Evolutionary conservation across 2,329 filamentous ascomycete genomes (phyloP), one percentile per base, ranked within the genome.

Genomic region (Aspergillus aculeatinus): DNA sequence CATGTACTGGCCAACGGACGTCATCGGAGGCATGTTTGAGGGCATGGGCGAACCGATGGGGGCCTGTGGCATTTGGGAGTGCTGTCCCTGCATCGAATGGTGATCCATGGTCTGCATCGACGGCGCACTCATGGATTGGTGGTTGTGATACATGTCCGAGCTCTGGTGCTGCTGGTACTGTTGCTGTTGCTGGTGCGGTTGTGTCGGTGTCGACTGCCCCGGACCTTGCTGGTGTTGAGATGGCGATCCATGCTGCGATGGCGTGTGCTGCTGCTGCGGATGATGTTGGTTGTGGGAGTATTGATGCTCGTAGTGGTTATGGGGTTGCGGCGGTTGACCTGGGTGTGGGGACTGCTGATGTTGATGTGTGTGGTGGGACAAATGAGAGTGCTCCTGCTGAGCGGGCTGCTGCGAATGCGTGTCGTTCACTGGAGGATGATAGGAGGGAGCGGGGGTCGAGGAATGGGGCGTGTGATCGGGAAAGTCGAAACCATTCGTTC

Each of bases 1-100:
- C 73, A 81, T 79, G 66, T 86, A 86, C 71, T 85, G 84, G 44
- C 77, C 77, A 77, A 84, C 83, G 52, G 79, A 79, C 57, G 79
- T 77, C 72, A 81, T 82, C 16, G 82, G 79, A 57, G 83, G 82
- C 63, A 84, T 74, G n/a, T 81, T 81, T 12, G 82, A 79, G 58
- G 83, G 81, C 62, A 84, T 74, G 14, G 82, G 80, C 35, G 84
- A 84, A 62, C 79, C 80, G 73, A 84, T 83, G 12, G 74, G 72
- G 35, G 74, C 71, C 59, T 77, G 76, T 14, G 72, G 74, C 11
- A 73, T 66, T 58, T 76, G 74, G 31, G 70, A 71, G n/a, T 64
- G 63, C 56, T 74, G 72, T 44, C 66, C 66, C 54, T 69, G 68
- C n/a, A 53, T 51, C n/a, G 63, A 59, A 47, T 65, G 65, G n/a